Conservation (phyloP, 208 protist genomes). For the Leishmania martiniquensis region DNA sequence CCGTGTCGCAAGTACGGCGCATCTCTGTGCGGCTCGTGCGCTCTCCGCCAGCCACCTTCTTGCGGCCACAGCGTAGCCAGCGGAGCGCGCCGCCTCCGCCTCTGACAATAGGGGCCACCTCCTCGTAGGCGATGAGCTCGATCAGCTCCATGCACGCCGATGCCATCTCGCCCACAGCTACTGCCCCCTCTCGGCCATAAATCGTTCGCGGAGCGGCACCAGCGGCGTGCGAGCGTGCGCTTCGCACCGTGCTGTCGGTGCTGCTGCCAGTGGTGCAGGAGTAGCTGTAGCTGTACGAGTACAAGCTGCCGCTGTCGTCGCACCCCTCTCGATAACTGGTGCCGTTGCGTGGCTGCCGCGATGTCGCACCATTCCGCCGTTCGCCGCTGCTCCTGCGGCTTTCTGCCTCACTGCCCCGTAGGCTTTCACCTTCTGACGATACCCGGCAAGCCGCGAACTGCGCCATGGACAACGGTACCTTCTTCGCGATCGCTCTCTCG, state of each 20-base stretch:
- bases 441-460: slow-evolving; percentile 13
- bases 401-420: not conserved
- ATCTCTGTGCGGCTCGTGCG: slow-evolving; percentile 26
- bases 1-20: not conserved
- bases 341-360: not conserved
- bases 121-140: slow-evolving; percentile 23
- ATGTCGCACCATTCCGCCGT: too few species aligned
- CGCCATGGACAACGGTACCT: slow-evolving; percentile 21
- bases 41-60: not conserved
- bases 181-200: not conserved
- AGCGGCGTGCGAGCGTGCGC: not conserved
- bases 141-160: not conserved
- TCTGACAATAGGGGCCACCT: slow-evolving; percentile 11
- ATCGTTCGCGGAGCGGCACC: not conserved
- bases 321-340: too few species aligned
- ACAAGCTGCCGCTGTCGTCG: not conserved
- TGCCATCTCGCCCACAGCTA: not conserved
- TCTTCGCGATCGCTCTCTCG: not conserved
- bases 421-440: slow-evolving; percentile 1
- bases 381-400: not conserved
- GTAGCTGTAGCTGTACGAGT: slow-evolving; percentile 28
- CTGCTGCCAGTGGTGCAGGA: slow-evolving; percentile 7
- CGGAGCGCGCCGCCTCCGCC: not conserved
- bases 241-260: not conserved
- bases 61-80: slow-evolving; percentile 10